These are phyloP conservation scores for Pseudisothecium myosuroides DNA, from an alignment of 225 moss, liverwort and hornwort species.

Conservation along the genomic window DNA sequence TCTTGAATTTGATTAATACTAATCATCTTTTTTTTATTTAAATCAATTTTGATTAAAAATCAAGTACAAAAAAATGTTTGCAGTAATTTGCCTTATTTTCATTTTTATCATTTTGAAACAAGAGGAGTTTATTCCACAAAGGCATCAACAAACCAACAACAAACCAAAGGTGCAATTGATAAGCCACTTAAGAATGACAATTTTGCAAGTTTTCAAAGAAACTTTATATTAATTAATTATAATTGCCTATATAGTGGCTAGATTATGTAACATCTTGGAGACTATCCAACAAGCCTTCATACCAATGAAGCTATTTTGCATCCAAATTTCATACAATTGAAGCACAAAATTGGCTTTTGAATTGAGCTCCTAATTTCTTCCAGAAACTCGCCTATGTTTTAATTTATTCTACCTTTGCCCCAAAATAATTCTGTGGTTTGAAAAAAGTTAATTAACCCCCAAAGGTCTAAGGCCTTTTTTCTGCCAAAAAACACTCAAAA, in stretches of 20 bases:
- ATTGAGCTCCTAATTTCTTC: too few species aligned
- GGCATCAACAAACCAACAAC: neutral
- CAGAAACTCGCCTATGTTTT: too few species aligned
- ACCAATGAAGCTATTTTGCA: neutral
- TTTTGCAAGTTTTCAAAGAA: neutral
- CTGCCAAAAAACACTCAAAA: too few species aligned
- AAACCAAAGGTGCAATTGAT: neutral
- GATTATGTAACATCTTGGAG: neutral
- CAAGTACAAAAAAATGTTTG: neutral
- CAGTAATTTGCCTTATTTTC: neutral
- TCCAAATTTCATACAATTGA: neutral
- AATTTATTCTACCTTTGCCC: neutral
- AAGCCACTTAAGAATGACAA: neutral
- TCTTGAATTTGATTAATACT: neutral
- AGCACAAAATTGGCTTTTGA: neutral
- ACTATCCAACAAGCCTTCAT: neutral
- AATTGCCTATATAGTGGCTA: neutral
- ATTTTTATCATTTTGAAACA: neutral
- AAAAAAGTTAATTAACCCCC: too few species aligned
- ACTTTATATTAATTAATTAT: too few species aligned
- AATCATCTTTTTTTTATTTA: neutral
- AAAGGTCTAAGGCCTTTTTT: too few species aligned
- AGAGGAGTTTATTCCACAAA: neutral
- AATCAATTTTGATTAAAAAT: neutral
- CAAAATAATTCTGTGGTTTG: neutral